Percentiles rank a stretch among this genome's conserved stretches.
Conservation (phyloP, 2,329 filamentous ascomycete species). For the Alternaria triticina region DNA sequence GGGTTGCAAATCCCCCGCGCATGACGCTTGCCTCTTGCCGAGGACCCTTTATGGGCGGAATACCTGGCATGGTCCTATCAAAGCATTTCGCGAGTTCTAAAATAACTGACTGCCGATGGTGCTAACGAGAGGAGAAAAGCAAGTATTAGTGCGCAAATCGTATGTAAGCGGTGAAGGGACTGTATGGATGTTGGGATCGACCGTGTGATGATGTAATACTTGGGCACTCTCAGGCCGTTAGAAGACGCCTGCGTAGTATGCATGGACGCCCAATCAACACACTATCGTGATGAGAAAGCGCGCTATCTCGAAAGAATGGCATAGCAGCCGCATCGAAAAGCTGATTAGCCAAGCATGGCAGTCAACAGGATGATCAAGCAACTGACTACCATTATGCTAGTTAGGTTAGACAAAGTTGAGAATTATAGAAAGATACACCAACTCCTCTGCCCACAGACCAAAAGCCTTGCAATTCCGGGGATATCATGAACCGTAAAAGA, state of each 20-base stretch:
- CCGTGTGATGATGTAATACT: neutral
- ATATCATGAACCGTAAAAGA: conserved; percentile 23
- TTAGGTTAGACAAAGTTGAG: neutral
- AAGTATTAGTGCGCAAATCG: neutral
- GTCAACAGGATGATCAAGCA: neutral
- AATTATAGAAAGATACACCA: conserved; percentile 3
- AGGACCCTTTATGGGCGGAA: conserved; percentile 1
- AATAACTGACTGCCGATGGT: neutral
- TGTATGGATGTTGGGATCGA: neutral
- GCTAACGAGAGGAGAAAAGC: neutral
- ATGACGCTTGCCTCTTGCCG: conserved; percentile 9
- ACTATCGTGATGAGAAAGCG: neutral
- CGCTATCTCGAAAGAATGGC: neutral
- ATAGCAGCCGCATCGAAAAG: neutral
- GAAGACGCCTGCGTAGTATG: neutral
- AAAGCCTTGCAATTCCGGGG: conserved; percentile 12
- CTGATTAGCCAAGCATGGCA: neutral
- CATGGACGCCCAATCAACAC: neutral
- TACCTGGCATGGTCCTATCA: neutral
- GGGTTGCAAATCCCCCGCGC: conserved; percentile 4
- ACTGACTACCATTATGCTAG: neutral
- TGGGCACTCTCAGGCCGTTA: neutral
- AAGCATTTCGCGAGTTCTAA: neutral
- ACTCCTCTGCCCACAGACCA: conserved; percentile 7
- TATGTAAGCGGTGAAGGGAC: neutral